These are phyloP conservation scores for Penicillium lividum DNA, from an alignment of 495 filamentous ascomycete genomes.

Conservation along the genomic window DNA sequence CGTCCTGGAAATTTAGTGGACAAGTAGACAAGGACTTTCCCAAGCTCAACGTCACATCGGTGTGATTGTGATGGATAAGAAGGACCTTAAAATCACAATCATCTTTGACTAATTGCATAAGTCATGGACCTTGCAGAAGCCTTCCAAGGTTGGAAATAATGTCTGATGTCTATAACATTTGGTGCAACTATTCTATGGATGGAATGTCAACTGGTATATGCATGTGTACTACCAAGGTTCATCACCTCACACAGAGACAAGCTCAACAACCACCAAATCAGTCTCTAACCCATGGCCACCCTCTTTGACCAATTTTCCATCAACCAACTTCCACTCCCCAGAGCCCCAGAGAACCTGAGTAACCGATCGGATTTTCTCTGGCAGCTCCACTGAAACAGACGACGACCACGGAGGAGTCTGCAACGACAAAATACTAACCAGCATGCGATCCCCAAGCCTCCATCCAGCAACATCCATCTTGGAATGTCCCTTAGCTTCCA, in stretches of 20 bases:
- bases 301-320: constrained; percentile 11
- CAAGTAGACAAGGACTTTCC: too few relatives aligned
- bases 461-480: constrained; percentile 23
- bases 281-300: constrained; percentile 17
- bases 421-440: constrained; percentile 22
- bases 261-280: constrained; percentile 19
- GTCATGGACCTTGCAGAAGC: too few relatives aligned
- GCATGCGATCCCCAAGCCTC: constrained; percentile 16
- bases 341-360: constrained; percentile 15
- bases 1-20: too few relatives aligned
- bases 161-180: too few relatives aligned
- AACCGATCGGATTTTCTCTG: constrained; percentile 3
- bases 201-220: too few relatives aligned
- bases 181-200: too few relatives aligned
- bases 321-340: constrained; percentile 12
- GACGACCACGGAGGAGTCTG: constrained; percentile 16
- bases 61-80: too few relatives aligned
- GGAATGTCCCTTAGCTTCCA: constrained; percentile 11
- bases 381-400: constrained; percentile 13
- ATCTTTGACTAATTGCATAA: too few relatives aligned
- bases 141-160: too few relatives aligned
- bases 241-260: background rate
- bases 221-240: background rate
- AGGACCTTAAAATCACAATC: too few relatives aligned
- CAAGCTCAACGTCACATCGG: too few relatives aligned